Percentiles rank a stretch among this genome's conserved stretches.
Evolutionary conservation across 2,329 filamentous ascomycete species (phyloP).

Genomic region (Colletotrichum brevisporum): DNA sequence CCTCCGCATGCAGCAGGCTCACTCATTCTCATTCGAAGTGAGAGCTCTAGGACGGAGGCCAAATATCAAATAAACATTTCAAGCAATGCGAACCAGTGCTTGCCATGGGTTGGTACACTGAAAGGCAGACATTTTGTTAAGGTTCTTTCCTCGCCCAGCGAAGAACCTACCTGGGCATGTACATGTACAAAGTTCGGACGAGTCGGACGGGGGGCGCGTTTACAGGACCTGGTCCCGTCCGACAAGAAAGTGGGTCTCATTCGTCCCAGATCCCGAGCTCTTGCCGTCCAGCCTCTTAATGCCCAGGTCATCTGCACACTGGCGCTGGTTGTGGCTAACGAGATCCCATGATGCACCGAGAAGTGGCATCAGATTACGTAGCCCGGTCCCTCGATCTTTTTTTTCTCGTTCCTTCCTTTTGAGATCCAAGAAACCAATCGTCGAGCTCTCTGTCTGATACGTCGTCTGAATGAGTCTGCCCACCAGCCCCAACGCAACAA

Average conservation of each 20-base stretch:
- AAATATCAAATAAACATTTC: not conserved
- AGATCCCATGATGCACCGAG: slow-evolving; percentile 20
- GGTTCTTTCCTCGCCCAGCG: not conserved
- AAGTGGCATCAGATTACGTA: slow-evolving; percentile 20
- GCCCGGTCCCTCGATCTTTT: not conserved
- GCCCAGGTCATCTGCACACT: slow-evolving; percentile 13
- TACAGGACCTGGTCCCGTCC: slow-evolving; percentile 36
- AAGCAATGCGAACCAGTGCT: too few species aligned
- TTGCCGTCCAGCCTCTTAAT: slow-evolving; percentile 29
- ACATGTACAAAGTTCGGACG: slow-evolving; percentile 21
- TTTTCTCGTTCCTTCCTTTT: too few species aligned
- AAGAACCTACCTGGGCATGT: too few species aligned
- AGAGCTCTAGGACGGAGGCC: not conserved
- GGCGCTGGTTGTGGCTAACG: slow-evolving; percentile 23
- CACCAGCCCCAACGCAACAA: not conserved
- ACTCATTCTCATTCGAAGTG: slow-evolving; percentile 5
- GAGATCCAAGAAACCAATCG: too few species aligned
- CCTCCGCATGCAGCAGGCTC: slow-evolving; percentile 4
- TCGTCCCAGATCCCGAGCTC: slow-evolving; percentile 36
- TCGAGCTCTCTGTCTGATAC: too few species aligned
- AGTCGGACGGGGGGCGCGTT: slow-evolving; percentile 36
- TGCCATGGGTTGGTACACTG: not conserved
- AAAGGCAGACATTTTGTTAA: slow-evolving; percentile 27
- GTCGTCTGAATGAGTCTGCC: too few species aligned
- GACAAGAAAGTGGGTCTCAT: slow-evolving; percentile 27